phyloP scores from a whole-genome alignment of 176 grass and related monocot genomes.

The Areca catechu region DNA sequence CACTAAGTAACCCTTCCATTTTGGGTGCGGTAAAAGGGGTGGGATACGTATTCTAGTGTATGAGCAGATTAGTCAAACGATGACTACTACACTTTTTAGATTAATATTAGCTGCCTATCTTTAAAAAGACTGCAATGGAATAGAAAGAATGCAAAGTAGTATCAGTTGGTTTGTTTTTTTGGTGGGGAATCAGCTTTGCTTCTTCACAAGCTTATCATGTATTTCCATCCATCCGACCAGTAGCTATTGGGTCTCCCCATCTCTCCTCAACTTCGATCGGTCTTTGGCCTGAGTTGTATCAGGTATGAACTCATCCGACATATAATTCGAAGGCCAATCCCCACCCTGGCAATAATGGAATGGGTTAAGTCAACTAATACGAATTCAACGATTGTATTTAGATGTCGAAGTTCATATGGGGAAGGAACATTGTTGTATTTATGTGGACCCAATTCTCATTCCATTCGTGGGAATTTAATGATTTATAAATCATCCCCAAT shows the following conservation, averaged over 20 bases:
- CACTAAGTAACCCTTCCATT: too few relatives aligned
- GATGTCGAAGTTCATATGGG: background rate
- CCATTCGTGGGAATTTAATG: too few relatives aligned
- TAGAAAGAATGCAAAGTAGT: background rate
- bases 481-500: too few relatives aligned
- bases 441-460: background rate
- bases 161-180: background rate
- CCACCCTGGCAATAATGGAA: constrained; percentile 6
- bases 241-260: background rate
- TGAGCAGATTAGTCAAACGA: background rate
- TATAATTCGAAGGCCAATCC: background rate
- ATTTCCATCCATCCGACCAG: too few relatives aligned
- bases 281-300: too few relatives aligned
- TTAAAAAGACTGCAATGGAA: background rate
- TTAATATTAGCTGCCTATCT: background rate
- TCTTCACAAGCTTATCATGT: background rate
- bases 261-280: background rate
- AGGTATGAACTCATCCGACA: too few relatives aligned
- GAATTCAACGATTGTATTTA: background rate
- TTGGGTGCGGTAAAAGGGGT: too few relatives aligned
- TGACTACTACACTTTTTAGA: background rate
- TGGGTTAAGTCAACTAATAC: background rate
- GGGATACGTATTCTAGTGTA: too few relatives aligned
- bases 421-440: constrained; percentile 2
- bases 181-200: background rate